Evolutionary conservation across 257 asterid genomes (phyloP), one percentile per base, ranked within the genome.

Genomic region (Ilex asprella): DNA sequence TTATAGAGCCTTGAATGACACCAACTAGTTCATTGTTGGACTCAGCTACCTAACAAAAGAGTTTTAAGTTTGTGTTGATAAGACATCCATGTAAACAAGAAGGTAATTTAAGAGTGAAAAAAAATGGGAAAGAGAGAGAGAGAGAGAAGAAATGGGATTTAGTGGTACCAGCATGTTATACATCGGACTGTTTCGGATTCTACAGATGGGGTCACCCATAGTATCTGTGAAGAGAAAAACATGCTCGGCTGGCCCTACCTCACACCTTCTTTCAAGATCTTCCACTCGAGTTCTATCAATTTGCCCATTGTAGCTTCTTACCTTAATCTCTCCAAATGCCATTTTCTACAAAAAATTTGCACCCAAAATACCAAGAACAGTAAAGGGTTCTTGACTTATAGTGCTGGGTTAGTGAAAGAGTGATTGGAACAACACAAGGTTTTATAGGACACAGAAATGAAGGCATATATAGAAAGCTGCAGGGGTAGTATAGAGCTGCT

Each of bases 191-290:
- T 77, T 73, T 7, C 82, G 78, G 67, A 77, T 77, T 73, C 82
- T 62, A 56, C 73, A 76, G 16, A 72, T 69, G 82, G 82, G 82
- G 76, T 76, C 82, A 64, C 79, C 82, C 69, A 76, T 50, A 30
- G 73, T 69, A 55, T 76, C 79, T 32, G 78, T 62, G 78, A 69
- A 69, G 71, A 73, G 76, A 31, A 69, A 77, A 14, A 66, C 68
- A 57, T 73, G 68, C 11, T 73, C 79, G 12, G 50, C 47, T 59
- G 79, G 76, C 39, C 82, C 82, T 73, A 69, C 82, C 64, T 62
- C 76, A 59, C 82, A 77, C 56, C 74, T 73, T 77, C 79, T 73
- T 70, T 73, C 66, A 12, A 77, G 79, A 56, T 73, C 79, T 66
- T 77, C 79, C 21, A 69, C 73, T 5, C 76, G 39, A 31, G 44